A percentile compares a stretch with the other conserved stretches of the same genome.
These are phyloP conservation scores for Trichaptum fuscoviolaceum DNA, from an alignment of 768 basidiomycete species.

Conservation along the genomic window DNA sequence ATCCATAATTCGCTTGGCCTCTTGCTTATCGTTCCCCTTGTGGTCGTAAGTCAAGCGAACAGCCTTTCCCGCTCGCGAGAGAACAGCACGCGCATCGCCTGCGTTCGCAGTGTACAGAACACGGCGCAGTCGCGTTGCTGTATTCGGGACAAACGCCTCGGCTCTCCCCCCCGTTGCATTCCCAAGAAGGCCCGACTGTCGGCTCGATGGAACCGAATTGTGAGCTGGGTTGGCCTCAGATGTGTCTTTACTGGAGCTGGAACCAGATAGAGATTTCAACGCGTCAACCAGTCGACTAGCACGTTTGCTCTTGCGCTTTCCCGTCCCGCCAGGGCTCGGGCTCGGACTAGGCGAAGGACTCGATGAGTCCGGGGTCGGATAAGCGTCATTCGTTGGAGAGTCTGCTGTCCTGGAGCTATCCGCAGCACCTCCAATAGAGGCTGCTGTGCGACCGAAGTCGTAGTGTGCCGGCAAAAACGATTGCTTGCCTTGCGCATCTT, in stretches of 20 bases:
- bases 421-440: slow-evolving; percentile 5
- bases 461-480: slow-evolving; percentile 44
- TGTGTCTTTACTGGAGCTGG: slow-evolving; percentile 3
- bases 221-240: neutral
- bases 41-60: slow-evolving; percentile 97
- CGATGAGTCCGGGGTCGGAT: slow-evolving; percentile 28
- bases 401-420: slow-evolving; percentile 12
- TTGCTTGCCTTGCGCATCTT: slow-evolving; percentile 73
- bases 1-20: slow-evolving; percentile 95
- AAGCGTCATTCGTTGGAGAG: slow-evolving; percentile 28
- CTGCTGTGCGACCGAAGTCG: neutral
- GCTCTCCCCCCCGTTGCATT: neutral
- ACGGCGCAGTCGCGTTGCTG: slow-evolving; percentile 48
- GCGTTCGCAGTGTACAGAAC: slow-evolving; percentile 96
- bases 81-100: slow-evolving; percentile 91
- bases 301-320: slow-evolving; percentile 35
- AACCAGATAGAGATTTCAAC: slow-evolving; percentile 19
- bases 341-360: neutral
- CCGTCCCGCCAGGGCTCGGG: neutral
- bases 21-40: slow-evolving; percentile 95
- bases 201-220: neutral
- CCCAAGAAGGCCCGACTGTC: neutral
- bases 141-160: too few species aligned
- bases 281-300: slow-evolving; percentile 43
- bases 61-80: slow-evolving; percentile 86